Percentiles rank a stretch among this genome's conserved stretches.
Evolutionary conservation across 495 filamentous ascomycete genomes (phyloP).

Genomic region (Glarea lozoyensis): DNA sequence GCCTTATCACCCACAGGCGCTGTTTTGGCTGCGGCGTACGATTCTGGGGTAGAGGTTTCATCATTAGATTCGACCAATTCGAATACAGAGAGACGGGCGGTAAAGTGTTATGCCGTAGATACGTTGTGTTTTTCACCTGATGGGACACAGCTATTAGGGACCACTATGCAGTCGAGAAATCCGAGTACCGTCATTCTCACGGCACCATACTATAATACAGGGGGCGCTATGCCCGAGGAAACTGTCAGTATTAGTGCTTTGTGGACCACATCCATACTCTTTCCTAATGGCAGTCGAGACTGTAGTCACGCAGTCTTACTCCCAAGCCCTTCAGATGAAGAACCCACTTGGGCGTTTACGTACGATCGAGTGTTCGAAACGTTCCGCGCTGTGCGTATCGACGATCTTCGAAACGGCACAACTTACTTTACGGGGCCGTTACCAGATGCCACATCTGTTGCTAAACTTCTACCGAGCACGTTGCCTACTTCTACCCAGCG

Average conservation of each 20-base stretch:
- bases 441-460: conserved; percentile 31
- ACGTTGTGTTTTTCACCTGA: conserved; percentile 73
- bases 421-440: conserved; percentile 74
- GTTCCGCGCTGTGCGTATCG: conserved; percentile 67
- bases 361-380: conserved; percentile 69
- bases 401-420: conserved; percentile 64
- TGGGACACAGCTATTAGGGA: conserved; percentile 77
- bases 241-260: conserved; percentile 65
- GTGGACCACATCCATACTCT: conserved; percentile 85
- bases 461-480: conserved; percentile 51
- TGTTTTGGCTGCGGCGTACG: conserved; percentile 79
- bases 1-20: conserved; percentile 71
- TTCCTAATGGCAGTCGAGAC: conserved; percentile 66
- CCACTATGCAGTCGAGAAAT: conserved; percentile 52
- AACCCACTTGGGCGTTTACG: conserved; percentile 70
- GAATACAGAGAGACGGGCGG: conserved; percentile 61
- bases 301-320: conserved; percentile 71
- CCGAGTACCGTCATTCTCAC: conserved; percentile 70
- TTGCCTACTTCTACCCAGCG: conserved; percentile 56
- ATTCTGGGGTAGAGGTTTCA: conserved; percentile 79
- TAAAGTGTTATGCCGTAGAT: conserved; percentile 76
- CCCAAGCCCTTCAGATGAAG: conserved; percentile 57
- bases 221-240: conserved; percentile 47
- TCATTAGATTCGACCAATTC: conserved; percentile 45
- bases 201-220: conserved; percentile 67